Base-by-base conservation (phyloP, 2,329 filamentous ascomycete genomes). In the Orbilia oligospora region DNA sequence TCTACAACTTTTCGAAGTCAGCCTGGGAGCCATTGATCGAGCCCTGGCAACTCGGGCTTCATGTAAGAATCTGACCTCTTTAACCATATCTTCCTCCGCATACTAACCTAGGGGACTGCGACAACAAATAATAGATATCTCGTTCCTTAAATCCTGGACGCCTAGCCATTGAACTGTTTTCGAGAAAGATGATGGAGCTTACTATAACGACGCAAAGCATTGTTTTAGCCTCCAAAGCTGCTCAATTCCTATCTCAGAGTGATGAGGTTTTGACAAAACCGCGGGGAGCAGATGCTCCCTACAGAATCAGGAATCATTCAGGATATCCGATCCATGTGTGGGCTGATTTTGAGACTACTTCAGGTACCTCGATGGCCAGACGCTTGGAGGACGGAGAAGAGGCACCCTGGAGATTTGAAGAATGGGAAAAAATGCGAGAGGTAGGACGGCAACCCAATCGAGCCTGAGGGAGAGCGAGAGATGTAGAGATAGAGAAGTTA, bases 1-100 rank as follows among this genome's bases (percentile, higher is more conserved):
- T 99, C 27, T 99, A 97, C 87, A 99, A 99, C 85, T 99, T 99
- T 85, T 96, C 96, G 14, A 99, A 99, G 84, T 99, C 96, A 0
- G 93, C 94, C 2, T 99, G 96, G 96, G 96, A 99, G 84, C 96
- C 96, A 2, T 86, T 99, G 38, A 90, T 99, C 27, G 96, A 99
- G 84, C 97, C 97, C 6, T 99, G 96, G 96, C 91, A 95, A 81
- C 87, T 98, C n/a, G 94, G 94, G 1, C 90, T 99, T 81, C 93
- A 97, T 80, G 90, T 98, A 83, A 90, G 92, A 0, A 94, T 91
- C 81, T 91, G 22, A 14, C 41, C 24, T n/a, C 14, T 22, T 22
- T 9, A 33, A 16, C 5, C 3, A 24, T 10, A n/a, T n/a, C n/a
- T 16, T 33, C 10, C 1, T 2, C 6, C 36, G 8, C 20, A 12